A percentile compares a stretch with the other conserved stretches of the same genome.
Evolutionary conservation across 2,329 filamentous ascomycete genomes (phyloP).

Genomic region (Lizonia empirigonia): DNA sequence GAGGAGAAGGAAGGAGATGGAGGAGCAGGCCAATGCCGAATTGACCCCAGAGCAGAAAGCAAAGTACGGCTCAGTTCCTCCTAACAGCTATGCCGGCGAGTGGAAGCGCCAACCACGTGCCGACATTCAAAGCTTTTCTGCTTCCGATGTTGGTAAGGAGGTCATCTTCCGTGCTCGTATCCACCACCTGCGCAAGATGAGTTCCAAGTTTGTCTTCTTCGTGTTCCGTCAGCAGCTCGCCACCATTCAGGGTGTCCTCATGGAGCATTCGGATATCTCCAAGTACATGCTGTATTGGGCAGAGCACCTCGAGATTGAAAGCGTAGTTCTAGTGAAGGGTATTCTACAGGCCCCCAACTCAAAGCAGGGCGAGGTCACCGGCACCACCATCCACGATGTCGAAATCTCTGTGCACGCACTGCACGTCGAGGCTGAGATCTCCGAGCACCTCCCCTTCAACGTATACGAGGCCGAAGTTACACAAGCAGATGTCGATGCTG

Average conservation of each 20-base stretch:
- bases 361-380: constrained; percentile 69
- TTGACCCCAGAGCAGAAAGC: constrained; percentile 64
- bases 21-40: constrained; percentile 55
- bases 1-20: constrained; percentile 56
- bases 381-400: constrained; percentile 74
- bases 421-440: constrained; percentile 66
- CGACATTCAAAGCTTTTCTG: constrained; percentile 58
- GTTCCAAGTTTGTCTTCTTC: constrained; percentile 81
- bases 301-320: constrained; percentile 79
- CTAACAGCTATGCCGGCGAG: constrained; percentile 63
- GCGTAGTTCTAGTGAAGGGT: constrained; percentile 77
- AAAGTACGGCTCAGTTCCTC: constrained; percentile 62
- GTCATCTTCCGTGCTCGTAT: constrained; percentile 73
- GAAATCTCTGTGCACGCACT: constrained; percentile 74
- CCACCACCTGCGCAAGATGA: constrained; percentile 81
- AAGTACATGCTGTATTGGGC: constrained; percentile 85
- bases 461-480: constrained; percentile 72
- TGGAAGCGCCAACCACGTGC: constrained; percentile 56
- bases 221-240: constrained; percentile 82
- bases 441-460: constrained; percentile 69
- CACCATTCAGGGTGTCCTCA: constrained; percentile 83
- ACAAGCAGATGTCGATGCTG: constrained; percentile 60
- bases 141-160: constrained; percentile 61
- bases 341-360: constrained; percentile 72
- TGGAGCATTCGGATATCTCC: constrained; percentile 66